Percentiles rank a stretch among this genome's conserved stretches.
Conservation (phyloP, 371 early-diverging fungal species). For the Syncephalastrum sp. region DNA sequence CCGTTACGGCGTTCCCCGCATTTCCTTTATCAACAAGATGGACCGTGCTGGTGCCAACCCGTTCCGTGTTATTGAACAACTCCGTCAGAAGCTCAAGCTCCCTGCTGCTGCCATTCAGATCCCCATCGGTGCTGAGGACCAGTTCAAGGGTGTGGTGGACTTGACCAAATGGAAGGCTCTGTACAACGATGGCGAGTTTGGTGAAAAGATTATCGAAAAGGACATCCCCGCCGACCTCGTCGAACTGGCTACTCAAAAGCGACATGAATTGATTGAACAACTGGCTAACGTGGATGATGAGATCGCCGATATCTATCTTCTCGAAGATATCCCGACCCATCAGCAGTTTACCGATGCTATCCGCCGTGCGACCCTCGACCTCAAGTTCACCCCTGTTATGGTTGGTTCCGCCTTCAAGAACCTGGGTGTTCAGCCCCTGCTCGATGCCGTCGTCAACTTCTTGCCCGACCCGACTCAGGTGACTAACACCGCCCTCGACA, state of each 20-base stretch:
- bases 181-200: constrained; percentile 88
- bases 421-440: constrained; percentile 75
- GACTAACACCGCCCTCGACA: constrained; percentile 73
- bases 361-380: constrained; percentile 76
- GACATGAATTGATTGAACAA: constrained; percentile 78
- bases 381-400: constrained; percentile 82
- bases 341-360: constrained; percentile 73
- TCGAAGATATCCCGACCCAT: constrained; percentile 71
- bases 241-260: constrained; percentile 70
- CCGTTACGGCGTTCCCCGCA: constrained; percentile 85
- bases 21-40: constrained; percentile 91
- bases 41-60: constrained; percentile 96
- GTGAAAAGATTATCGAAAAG: constrained; percentile 64
- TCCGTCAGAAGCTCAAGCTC: constrained; percentile 85
- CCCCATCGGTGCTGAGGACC: constrained; percentile 91
- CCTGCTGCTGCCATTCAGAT: constrained; percentile 92
- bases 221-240: constrained; percentile 81
- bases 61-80: constrained; percentile 86
- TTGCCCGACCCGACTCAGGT: constrained; percentile 82
- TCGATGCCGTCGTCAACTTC: constrained; percentile 74
- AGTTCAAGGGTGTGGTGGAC: constrained; percentile 93
- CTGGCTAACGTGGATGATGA: constrained; percentile 88
- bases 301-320: constrained; percentile 81
- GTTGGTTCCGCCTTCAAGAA: constrained; percentile 92
- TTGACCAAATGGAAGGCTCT: constrained; percentile 83